These are phyloP conservation scores for Aphanomyces stellatus DNA, from an alignment of 352 stramenopile species.

Conservation along the genomic window DNA sequence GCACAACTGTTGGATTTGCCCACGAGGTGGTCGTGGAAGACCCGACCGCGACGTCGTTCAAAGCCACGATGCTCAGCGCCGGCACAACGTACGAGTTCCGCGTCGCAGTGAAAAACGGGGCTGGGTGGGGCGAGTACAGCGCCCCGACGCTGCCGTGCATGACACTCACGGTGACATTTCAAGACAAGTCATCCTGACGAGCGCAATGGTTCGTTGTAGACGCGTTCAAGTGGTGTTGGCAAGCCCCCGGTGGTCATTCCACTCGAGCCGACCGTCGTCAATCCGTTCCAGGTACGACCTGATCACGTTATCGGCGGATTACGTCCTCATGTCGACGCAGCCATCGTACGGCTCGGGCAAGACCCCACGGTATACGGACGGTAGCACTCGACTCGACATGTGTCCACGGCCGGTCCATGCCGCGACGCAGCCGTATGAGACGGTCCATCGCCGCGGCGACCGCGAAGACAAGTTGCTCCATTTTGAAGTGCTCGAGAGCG, in stretches of 20 bases:
- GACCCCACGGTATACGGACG: constrained; percentile 53
- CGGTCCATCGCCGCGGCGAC: constrained; percentile 30
- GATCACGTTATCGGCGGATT: neutral
- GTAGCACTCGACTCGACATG: constrained; percentile 29
- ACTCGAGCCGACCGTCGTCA: constrained; percentile 9
- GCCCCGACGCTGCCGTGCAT: constrained; percentile 51
- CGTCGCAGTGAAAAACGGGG: constrained; percentile 51
- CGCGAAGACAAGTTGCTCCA: constrained; percentile 48
- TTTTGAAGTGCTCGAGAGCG: constrained; percentile 56
- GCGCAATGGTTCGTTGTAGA: no score
- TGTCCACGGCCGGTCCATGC: constrained; percentile 28
- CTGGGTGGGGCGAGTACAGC: constrained; percentile 64
- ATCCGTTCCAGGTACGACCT: constrained; percentile 16
- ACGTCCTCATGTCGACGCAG: constrained; percentile 10
- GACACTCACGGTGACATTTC: no score
- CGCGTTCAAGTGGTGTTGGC: constrained; percentile 10
- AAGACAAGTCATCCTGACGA: no score
- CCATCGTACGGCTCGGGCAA: constrained; percentile 47
- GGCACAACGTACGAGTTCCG: constrained; percentile 81
- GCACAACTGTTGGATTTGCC: constrained; percentile 42
- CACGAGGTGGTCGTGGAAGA: constrained; percentile 35
- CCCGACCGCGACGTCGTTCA: constrained; percentile 19
- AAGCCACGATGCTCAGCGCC: constrained; percentile 57
- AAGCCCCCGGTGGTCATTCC: constrained; percentile 1
- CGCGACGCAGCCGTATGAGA: constrained; percentile 31